Conservation (phyloP, 2,329 filamentous ascomycete species). For the Microdochium paspali region DNA sequence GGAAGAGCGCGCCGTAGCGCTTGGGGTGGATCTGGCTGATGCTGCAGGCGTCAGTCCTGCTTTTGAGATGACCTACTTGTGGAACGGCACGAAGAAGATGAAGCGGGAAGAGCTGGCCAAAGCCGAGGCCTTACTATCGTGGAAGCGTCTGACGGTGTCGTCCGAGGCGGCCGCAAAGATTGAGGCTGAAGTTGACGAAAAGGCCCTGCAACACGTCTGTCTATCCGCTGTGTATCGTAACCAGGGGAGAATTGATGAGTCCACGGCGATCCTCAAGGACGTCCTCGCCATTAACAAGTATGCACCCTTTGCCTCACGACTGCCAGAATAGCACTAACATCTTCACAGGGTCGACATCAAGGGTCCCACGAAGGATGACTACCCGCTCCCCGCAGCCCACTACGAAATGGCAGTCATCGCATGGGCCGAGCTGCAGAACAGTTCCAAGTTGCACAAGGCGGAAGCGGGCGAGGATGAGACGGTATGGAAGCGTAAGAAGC, state of each 20-base stretch:
- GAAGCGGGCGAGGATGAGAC: slow-evolving; percentile 14
- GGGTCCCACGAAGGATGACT: slow-evolving; percentile 57
- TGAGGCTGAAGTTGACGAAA: slow-evolving; percentile 46
- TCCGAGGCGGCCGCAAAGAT: slow-evolving; percentile 32
- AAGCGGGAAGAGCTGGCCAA: slow-evolving; percentile 50
- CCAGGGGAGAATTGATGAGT: slow-evolving; percentile 52
- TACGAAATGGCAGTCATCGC: slow-evolving; percentile 80
- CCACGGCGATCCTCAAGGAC: slow-evolving; percentile 53
- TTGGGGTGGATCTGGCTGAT: slow-evolving; percentile 63
- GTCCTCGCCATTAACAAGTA: slow-evolving; percentile 58
- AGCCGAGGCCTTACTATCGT: slow-evolving; percentile 55
- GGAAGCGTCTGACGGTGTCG: slow-evolving; percentile 47
- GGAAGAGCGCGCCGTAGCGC: slow-evolving; percentile 64
- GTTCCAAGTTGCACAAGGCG: slow-evolving; percentile 18
- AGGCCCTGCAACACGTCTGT: slow-evolving; percentile 56
- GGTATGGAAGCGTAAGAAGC: slow-evolving; percentile 32
- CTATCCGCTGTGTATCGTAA: slow-evolving; percentile 57
- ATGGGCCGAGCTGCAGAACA: slow-evolving; percentile 59
- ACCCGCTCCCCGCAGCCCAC: slow-evolving; percentile 62
- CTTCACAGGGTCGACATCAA: slow-evolving; percentile 42
- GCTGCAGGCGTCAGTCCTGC: slow-evolving; percentile 72
- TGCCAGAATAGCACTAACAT: too few species aligned
- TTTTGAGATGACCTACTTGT: slow-evolving; percentile 89
- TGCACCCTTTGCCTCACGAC: too few species aligned
- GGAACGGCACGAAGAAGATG: slow-evolving; percentile 86